Evolutionary conservation across 2,329 filamentous ascomycete species (phyloP).

Genomic region (Escovopsis sp.): DNA sequence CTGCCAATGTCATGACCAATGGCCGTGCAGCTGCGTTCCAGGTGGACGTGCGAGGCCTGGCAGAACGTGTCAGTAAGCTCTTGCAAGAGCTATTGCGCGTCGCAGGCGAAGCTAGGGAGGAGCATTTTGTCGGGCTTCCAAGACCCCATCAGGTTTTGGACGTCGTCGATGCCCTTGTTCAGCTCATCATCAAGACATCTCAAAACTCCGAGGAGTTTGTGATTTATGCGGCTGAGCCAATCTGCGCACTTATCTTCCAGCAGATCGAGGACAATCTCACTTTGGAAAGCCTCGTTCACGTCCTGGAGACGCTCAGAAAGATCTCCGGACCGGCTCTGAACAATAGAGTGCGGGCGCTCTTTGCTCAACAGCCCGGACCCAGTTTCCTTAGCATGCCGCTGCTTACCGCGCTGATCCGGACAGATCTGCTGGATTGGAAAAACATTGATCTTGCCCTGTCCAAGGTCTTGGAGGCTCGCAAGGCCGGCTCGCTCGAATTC

Average conservation of each 20-base stretch:
- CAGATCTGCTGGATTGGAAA: conserved; percentile 47
- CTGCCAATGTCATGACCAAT: conserved; percentile 25
- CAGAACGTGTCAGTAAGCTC: conserved; percentile 42
- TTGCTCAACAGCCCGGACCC: conserved; percentile 41
- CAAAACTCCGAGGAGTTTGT: conserved; percentile 47
- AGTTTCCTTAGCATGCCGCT: conserved; percentile 43
- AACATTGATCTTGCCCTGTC: conserved; percentile 58
- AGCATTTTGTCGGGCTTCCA: conserved; percentile 45
- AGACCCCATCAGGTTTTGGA: conserved; percentile 46
- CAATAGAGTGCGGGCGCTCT: conserved; percentile 39
- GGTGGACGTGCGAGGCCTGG: conserved; percentile 36
- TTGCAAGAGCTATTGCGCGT: conserved; percentile 41
- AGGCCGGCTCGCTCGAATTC: conserved; percentile 60
- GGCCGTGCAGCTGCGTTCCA: conserved; percentile 34
- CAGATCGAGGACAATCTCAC: conserved; percentile 39
- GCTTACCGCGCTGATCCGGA: conserved; percentile 40
- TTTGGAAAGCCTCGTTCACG: conserved; percentile 47
- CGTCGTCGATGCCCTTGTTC: conserved; percentile 45
- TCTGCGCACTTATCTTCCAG: conserved; percentile 41
- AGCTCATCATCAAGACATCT: conserved; percentile 47
- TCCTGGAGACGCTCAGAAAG: conserved; percentile 45
- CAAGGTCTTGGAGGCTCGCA: conserved; percentile 55
- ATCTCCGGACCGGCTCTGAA: conserved; percentile 40
- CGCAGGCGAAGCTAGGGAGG: conserved; percentile 37
- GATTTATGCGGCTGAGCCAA: conserved; percentile 44